Base-by-base conservation (phyloP, 2,329 filamentous ascomycete genomes). In the Fusarium falciforme region DNA sequence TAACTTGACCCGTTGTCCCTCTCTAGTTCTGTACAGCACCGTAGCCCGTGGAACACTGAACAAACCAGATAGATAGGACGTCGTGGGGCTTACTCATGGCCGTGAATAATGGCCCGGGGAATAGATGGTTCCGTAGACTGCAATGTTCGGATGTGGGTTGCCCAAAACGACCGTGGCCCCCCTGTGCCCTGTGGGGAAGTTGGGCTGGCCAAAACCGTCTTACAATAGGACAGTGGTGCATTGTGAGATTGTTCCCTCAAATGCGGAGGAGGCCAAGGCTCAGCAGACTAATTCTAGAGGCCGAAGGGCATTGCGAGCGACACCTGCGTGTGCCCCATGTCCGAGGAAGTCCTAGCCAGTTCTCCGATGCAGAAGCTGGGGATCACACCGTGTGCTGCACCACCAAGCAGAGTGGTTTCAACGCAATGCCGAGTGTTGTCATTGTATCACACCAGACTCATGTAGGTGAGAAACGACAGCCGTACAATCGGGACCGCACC, bases 381-480 rank as follows among this genome's bases (percentile, higher is more conserved):
- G 38, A 42, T 61, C 27, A 47, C 38, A 61, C 31, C 20, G 25
- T 61, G 52, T 64, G 67, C 70, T 71, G 67, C 72, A 67, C 70
- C 70, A 71, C 67, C 27, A 47, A 61, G 54, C 60, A 59, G n/a
- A 29, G 12, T 44, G 61, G 64, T 64, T 64, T 70, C 42, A 61
- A 49, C 59, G 58, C 42, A 59, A 55, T 60, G 64, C 52, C 52
- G 64, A 54, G 40, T 52, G 29, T 35, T 33, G 40, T 54, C n/a
- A 42, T 52, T 61, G 16, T 55, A 64, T 54, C 59, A 63, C 47
- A 58, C 58, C 35, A 57, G 52, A 16, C 52, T 64, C 27, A 64
- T 70, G 68, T 70, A 61, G 47, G 60, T 64, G 68, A 70, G 42
- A 70, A 64, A 33, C 64, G 64, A 70, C 33, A 70, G 33, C 68